Conservation (phyloP, 306 rosid genomes). For the Quillaja saponaria region DNA sequence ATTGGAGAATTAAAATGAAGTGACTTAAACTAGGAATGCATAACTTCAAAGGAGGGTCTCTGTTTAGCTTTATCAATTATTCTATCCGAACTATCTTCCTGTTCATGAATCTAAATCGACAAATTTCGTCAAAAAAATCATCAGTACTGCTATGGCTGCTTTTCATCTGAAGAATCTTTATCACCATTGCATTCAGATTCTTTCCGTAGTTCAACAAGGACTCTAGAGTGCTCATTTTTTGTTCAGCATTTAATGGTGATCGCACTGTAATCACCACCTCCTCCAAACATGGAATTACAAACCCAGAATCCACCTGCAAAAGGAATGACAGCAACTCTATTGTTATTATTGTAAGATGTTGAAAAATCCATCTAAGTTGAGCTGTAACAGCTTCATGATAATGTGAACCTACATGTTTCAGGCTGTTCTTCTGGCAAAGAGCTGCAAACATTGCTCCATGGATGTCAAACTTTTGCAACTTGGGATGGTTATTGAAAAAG, state of each 20-base stretch:
- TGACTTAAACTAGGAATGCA: slow-evolving; percentile 16
- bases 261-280: slow-evolving; percentile 76
- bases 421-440: slow-evolving; percentile 89
- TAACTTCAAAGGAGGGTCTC: slow-evolving; percentile 5
- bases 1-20: slow-evolving; percentile 32
- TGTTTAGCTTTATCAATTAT: slow-evolving; percentile 28
- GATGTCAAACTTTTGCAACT: slow-evolving; percentile 66
- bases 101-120: slow-evolving; percentile 68
- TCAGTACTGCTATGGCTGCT: slow-evolving; percentile 83
- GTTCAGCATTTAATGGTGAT: slow-evolving; percentile 93
- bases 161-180: slow-evolving; percentile 92
- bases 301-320: slow-evolving; percentile 72
- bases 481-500: slow-evolving; percentile 84
- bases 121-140: slow-evolving; percentile 90
- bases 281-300: slow-evolving; percentile 79
- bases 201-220: slow-evolving; percentile 74
- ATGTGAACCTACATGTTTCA: slow-evolving; percentile 61
- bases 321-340: not conserved
- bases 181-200: slow-evolving; percentile 64
- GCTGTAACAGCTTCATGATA: not conserved
- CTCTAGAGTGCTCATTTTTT: slow-evolving; percentile 86
- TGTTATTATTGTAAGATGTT: slow-evolving; percentile 1
- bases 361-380: slow-evolving; percentile 2
- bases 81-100: slow-evolving; percentile 68
- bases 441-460: slow-evolving; percentile 99